These are phyloP conservation scores for Sporisorium exsertum DNA, from an alignment of 1,284 basidiomycete species.

Conservation along the genomic window DNA sequence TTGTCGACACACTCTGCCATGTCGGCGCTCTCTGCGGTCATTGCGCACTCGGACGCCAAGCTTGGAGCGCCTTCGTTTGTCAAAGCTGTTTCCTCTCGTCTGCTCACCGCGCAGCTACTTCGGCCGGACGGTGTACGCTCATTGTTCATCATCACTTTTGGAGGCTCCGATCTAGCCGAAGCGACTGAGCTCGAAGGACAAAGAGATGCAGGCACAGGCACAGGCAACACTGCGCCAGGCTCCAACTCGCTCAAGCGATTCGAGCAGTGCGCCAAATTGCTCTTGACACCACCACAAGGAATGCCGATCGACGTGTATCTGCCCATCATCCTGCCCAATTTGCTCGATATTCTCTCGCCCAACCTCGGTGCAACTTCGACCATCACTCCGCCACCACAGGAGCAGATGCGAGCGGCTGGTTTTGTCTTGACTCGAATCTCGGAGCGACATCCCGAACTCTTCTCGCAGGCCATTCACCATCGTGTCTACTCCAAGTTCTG, in stretches of 20 bases:
- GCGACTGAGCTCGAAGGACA: slow-evolving; percentile 32
- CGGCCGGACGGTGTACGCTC: slow-evolving; percentile 63
- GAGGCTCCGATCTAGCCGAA: slow-evolving; percentile 36
- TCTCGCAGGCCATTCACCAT: slow-evolving; percentile 23
- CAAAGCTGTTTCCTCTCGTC: slow-evolving; percentile 41
- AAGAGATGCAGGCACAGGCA: slow-evolving; percentile 22
- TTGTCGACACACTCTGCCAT: slow-evolving; percentile 46
- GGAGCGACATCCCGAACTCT: slow-evolving; percentile 34
- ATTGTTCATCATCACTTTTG: slow-evolving; percentile 56
- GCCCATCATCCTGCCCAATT: slow-evolving; percentile 38
- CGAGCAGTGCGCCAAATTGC: slow-evolving; percentile 42
- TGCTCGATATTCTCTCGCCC: slow-evolving; percentile 53
- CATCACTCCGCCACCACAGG: slow-evolving; percentile 41
- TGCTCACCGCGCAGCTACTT: slow-evolving; percentile 61
- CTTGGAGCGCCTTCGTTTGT: slow-evolving; percentile 48
- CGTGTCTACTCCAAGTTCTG: slow-evolving; percentile 32
- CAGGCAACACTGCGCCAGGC: slow-evolving; percentile 31
- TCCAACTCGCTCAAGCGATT: slow-evolving; percentile 41
- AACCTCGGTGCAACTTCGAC: slow-evolving; percentile 25
- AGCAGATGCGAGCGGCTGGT: slow-evolving; percentile 58
- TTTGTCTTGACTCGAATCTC: slow-evolving; percentile 52
- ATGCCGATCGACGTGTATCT: slow-evolving; percentile 46
- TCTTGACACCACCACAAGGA: slow-evolving; percentile 52
- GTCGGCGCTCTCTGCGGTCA: slow-evolving; percentile 47
- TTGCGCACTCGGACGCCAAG: slow-evolving; percentile 27